Evolutionary conservation across 768 basidiomycete genomes (phyloP).

Genomic region (Tulasnella sp.): DNA sequence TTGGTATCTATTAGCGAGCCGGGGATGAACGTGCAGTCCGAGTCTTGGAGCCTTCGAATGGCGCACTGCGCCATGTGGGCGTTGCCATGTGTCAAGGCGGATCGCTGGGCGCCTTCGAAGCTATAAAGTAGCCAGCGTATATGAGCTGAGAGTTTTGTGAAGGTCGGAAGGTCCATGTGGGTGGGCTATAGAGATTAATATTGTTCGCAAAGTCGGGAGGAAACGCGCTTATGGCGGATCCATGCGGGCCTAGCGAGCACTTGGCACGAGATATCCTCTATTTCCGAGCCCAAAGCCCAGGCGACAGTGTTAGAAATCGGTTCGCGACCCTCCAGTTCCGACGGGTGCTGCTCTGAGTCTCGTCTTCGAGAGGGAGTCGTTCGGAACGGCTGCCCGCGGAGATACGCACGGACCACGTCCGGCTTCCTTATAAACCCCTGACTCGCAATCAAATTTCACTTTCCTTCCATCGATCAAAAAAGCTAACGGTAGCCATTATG

Average conservation of each 20-base stretch:
- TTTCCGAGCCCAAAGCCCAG: not conserved
- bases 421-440: not conserved
- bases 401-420: conserved; percentile 4
- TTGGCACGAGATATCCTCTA: not conserved
- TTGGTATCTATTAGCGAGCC: too few relatives aligned
- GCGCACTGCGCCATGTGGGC: not conserved
- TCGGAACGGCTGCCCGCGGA: not conserved
- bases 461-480: not conserved
- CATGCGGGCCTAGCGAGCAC: not conserved
- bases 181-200: not conserved
- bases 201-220: too few relatives aligned
- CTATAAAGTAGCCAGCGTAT: not conserved
- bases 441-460: not conserved
- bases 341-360: not conserved
- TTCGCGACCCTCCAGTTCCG: not conserved
- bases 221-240: not conserved
- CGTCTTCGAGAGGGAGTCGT: not conserved
- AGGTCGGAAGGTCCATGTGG: not conserved
- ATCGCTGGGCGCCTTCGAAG: not conserved
- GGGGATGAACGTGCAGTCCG: not conserved
- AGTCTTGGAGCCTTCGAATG: not conserved
- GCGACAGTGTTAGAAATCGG: not conserved
- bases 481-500: not conserved
- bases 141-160: not conserved
- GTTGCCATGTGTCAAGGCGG: not conserved